Evolutionary conservation across 2,329 filamentous ascomycete genomes (phyloP), one percentile per base, ranked within the genome.

Genomic region (Trichophyton mentagrophytes): DNA sequence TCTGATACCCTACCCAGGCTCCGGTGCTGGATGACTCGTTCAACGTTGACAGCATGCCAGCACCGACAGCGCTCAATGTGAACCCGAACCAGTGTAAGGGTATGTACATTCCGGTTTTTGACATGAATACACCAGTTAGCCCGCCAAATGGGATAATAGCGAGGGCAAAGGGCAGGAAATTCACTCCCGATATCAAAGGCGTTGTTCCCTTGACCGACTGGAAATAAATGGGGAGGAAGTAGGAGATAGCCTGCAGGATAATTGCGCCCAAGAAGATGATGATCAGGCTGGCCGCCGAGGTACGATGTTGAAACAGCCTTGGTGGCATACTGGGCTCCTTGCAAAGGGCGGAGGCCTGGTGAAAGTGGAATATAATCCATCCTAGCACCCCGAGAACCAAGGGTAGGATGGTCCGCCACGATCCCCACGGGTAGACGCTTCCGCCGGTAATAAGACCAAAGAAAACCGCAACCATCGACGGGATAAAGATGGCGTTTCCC

Each of bases 1-100:
- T 60, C 64, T 80, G 75, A 60, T 78, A 73, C 47, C 72, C 66
- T 0, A 77, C 72, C 76, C 77, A 80, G 2, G 61, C 66, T 0
- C 66, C 73, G 0, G 72, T 71, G 1, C 67, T 67, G 0, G 78
- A 75, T 11, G 70, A 62, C 1, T 67, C 59, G 46, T 74, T 70
- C 9, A 79, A 72, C 0, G 79, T 53, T 1, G 71, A 69, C 1
- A 78, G 72, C 0, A 79, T 65, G 0, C 78, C 79, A 0, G 74
- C 63, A 0, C 77, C 77, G 0, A 77, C n/a, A 0, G 71, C 70
- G n/a, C 72, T 69, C 1, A 79, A 49, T 0, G 70, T 65, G 61
- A 73, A 76, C 3, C 72, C 76, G 0, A 64, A 58, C 4, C 75
- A 30, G 57, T 77, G 76, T 0, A 78, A 47, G 22, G 3, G 38